Evolutionary conservation across 441 rosid species (phyloP).

Genomic region (Mallotus japonicus): DNA sequence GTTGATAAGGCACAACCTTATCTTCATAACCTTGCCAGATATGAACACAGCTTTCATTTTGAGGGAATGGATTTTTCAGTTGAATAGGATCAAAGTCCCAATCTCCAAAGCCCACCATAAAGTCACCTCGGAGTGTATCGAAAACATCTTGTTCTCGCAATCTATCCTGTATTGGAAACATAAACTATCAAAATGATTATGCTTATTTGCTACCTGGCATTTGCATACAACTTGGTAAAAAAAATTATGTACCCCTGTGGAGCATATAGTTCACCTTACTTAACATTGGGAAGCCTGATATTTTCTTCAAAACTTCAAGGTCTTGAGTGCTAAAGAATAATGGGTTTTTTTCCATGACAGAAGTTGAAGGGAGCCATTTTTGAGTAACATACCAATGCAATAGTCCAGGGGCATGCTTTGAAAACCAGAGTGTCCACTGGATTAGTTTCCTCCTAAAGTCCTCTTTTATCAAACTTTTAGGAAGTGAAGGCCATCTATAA

Average conservation of each 20-base stretch:
- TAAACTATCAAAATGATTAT: background rate
- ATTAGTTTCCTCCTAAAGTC: slow-evolving; percentile 39
- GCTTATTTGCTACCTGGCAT: too few species aligned
- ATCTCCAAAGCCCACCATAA: slow-evolving; percentile 43
- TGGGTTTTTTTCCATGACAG: slow-evolving; percentile 42
- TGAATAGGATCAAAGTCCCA: slow-evolving; percentile 59
- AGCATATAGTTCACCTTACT: slow-evolving; percentile 27
- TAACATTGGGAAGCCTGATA: slow-evolving; percentile 38
- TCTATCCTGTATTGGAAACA: slow-evolving; percentile 31
- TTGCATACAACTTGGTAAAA: too few species aligned
- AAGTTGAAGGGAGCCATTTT: slow-evolving; percentile 50
- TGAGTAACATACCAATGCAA: slow-evolving; percentile 84
- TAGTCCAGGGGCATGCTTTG: slow-evolving; percentile 61
- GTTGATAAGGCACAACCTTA: slow-evolving; percentile 49
- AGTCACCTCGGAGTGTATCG: slow-evolving; percentile 42
- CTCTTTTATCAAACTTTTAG: slow-evolving; percentile 39
- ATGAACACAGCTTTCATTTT: slow-evolving; percentile 38
- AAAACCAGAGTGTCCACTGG: slow-evolving; percentile 32
- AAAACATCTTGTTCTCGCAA: slow-evolving; percentile 37
- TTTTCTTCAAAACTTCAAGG: slow-evolving; percentile 33
- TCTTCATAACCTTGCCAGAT: slow-evolving; percentile 54
- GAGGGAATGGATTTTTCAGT: slow-evolving; percentile 39
- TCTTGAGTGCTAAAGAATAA: slow-evolving; percentile 44
- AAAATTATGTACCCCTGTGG: too few species aligned
- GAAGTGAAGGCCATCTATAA: slow-evolving; percentile 71